Evolutionary conservation across 129 eudicot genomes (phyloP).

Genomic region (Pseudognaphalium luteoalbum): DNA sequence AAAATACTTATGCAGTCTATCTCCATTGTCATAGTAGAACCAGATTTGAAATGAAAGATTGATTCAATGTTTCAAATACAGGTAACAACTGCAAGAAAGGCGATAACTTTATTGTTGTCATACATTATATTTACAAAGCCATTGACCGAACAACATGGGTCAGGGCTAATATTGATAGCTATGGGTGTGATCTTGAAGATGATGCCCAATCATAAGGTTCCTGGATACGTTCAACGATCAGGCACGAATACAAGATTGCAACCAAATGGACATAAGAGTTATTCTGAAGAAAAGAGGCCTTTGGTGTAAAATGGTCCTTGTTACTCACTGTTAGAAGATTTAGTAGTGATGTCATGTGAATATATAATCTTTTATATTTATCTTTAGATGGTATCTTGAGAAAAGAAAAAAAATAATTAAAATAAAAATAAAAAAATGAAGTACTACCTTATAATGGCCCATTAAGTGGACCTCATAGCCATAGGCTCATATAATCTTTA

Average conservation of each 20-base stretch:
- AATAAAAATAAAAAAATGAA: too few relatives aligned
- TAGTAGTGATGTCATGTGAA: too few relatives aligned
- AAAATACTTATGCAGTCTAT: neutral
- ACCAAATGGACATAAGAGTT: neutral
- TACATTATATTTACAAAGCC: slow-evolving; percentile 79
- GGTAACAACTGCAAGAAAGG: slow-evolving; percentile 85
- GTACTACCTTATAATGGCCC: too few relatives aligned
- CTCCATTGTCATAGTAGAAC: too few relatives aligned
- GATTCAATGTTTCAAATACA: slow-evolving; percentile 4
- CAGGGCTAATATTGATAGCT: slow-evolving; percentile 61
- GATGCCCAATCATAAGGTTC: slow-evolving; percentile 58
- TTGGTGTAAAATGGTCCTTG: slow-evolving; percentile 39
- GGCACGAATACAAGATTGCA: neutral
- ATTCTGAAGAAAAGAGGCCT: slow-evolving; percentile 40
- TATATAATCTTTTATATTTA: too few relatives aligned
- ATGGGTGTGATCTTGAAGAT: slow-evolving; percentile 73
- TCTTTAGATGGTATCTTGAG: too few relatives aligned
- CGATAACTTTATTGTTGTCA: slow-evolving; percentile 67
- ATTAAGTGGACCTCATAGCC: too few relatives aligned
- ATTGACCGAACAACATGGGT: slow-evolving; percentile 63
- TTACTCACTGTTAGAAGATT: neutral
- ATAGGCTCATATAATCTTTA: too few relatives aligned
- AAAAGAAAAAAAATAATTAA: too few relatives aligned
- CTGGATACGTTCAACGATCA: slow-evolving; percentile 6
- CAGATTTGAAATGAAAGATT: too few relatives aligned